Percentiles rank a stretch among this genome's conserved stretches.
These are phyloP conservation scores for Somion occarium DNA, from an alignment of 1,284 basidiomycete genomes.

Conservation along the genomic window DNA sequence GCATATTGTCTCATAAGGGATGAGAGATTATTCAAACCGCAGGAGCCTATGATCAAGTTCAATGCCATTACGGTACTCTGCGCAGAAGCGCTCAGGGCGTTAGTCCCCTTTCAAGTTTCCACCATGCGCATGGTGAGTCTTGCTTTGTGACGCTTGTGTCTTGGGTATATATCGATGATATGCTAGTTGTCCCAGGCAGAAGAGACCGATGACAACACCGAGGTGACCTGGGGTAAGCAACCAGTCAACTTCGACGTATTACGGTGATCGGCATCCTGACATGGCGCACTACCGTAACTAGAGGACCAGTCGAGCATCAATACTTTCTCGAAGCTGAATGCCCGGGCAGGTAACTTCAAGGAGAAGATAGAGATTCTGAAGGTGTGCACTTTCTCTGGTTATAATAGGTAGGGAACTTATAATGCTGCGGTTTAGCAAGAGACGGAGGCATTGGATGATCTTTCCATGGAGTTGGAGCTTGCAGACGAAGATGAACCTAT, in stretches of 20 bases:
- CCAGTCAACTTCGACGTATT: constrained; percentile 1
- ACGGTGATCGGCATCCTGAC: too few species aligned
- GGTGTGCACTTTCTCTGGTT: constrained; percentile 35
- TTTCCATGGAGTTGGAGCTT: constrained; percentile 85
- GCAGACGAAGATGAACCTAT: constrained; percentile 81
- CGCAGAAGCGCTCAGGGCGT: too few species aligned
- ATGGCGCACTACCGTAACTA: constrained; percentile 23
- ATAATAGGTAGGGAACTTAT: background rate
- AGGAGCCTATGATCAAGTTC: too few species aligned
- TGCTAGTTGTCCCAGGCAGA: constrained; percentile 78
- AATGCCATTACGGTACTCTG: too few species aligned
- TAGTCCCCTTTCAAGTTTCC: too few species aligned
- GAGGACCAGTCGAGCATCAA: constrained; percentile 95
- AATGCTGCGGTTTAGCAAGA: constrained; percentile 58
- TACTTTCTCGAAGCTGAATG: constrained; percentile 89
- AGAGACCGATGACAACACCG: constrained; percentile 76
- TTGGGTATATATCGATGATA: too few species aligned
- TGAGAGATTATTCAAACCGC: too few species aligned
- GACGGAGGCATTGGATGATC: constrained; percentile 90
- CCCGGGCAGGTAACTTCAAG: constrained; percentile 66
- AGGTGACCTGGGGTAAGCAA: constrained; percentile 87
- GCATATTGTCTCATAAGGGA: too few species aligned
- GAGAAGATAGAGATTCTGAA: constrained; percentile 71
- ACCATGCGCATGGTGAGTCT: background rate
- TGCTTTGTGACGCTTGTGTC: too few species aligned